A percentile compares a stretch with the other conserved stretches of the same genome.
These are phyloP conservation scores for Xylaria sp. DNA, from an alignment of 2,329 filamentous ascomycete genomes.

Conservation along the genomic window DNA sequence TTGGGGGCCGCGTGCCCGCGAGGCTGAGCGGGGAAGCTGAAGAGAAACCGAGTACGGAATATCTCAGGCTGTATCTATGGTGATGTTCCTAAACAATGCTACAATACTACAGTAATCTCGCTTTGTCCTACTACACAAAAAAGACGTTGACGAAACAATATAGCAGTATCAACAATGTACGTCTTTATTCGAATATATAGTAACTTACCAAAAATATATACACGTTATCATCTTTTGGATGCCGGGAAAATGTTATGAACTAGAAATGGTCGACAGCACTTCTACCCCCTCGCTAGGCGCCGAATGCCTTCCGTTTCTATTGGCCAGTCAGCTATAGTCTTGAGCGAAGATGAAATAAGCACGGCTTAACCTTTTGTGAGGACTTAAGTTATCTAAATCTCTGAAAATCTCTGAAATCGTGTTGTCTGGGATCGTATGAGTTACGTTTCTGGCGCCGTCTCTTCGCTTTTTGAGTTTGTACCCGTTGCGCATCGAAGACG, in stretches of 20 bases:
- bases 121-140: no score
- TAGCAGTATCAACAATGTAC: no score
- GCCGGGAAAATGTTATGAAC: background rate
- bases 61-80: no score
- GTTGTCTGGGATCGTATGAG: background rate
- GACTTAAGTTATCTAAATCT: background rate
- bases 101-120: no score
- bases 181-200: no score
- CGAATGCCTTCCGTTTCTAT: background rate
- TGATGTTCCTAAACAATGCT: no score
- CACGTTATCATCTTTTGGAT: no score
- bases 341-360: background rate
- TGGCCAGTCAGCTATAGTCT: background rate
- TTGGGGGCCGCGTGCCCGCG: no score
- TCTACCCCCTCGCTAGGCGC: background rate
- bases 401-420: background rate
- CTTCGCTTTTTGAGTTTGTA: background rate
- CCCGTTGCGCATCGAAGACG: background rate
- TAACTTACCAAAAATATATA: no score
- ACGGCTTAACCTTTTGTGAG: background rate
- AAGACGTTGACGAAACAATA: no score
- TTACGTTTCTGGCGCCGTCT: background rate
- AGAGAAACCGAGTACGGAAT: no score
- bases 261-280: background rate
- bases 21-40: no score